These are phyloP conservation scores for Raphanus sativus DNA, from an alignment of 345 rosid species.

Conservation along the genomic window DNA sequence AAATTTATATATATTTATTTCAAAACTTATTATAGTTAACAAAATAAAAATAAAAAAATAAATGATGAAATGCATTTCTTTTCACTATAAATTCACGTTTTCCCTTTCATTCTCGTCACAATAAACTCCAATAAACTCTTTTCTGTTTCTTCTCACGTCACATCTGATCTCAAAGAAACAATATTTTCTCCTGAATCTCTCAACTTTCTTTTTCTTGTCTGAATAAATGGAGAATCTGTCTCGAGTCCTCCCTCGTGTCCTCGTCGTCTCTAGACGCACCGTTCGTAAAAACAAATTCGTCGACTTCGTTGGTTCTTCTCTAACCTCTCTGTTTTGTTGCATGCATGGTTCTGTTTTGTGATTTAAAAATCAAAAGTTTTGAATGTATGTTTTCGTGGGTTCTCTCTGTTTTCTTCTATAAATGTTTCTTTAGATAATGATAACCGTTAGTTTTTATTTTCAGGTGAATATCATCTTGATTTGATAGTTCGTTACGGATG, in stretches of 20 bases:
- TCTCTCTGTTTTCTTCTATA: slow-evolving; percentile 4
- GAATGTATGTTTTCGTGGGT: background rate
- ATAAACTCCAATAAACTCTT: background rate
- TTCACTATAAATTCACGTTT: slow-evolving; percentile 18
- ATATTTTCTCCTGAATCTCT: background rate
- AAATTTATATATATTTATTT: background rate
- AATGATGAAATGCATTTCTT: background rate
- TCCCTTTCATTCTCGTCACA: too few species aligned
- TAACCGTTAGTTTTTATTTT: background rate
- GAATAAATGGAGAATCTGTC: slow-evolving; percentile 43
- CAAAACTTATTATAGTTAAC: background rate
- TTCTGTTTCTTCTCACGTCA: slow-evolving; percentile 23
- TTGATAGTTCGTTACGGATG: slow-evolving; percentile 61
- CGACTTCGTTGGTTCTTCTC: slow-evolving; percentile 56
- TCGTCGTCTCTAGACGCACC: slow-evolving; percentile 58
- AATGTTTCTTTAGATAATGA: background rate
- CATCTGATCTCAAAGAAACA: slow-evolving; percentile 34
- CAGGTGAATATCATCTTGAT: slow-evolving; percentile 75
- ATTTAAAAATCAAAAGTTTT: slow-evolving; percentile 10
- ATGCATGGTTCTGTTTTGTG: slow-evolving; percentile 28
- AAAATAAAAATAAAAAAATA: background rate
- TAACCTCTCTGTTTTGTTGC: background rate
- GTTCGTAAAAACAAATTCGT: slow-evolving; percentile 68
- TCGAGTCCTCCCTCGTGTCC: slow-evolving; percentile 56
- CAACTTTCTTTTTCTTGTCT: background rate